Evolutionary conservation across 2,329 filamentous ascomycete species (phyloP).

Genomic region (Thelonectria olida): DNA sequence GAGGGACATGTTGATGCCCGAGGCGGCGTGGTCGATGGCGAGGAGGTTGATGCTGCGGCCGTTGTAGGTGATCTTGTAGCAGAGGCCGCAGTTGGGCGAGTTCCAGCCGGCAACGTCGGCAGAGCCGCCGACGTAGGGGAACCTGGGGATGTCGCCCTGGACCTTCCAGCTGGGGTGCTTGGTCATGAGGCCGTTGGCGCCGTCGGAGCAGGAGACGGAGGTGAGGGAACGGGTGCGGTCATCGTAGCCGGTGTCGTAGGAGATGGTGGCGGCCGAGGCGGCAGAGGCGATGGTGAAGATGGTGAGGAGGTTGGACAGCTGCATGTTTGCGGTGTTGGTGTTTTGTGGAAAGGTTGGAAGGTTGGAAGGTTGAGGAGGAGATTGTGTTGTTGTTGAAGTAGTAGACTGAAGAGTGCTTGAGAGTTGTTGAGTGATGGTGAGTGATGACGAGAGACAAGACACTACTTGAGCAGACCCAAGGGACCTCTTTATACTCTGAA

Average conservation of each 20-base stretch:
- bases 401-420: neutral
- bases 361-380: slow-evolving; percentile 1
- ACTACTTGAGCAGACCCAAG: slow-evolving; percentile 19
- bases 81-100: slow-evolving; percentile 65
- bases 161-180: slow-evolving; percentile 68
- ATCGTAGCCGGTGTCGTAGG: slow-evolving; percentile 79
- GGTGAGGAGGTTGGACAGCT: slow-evolving; percentile 52
- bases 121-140: slow-evolving; percentile 65
- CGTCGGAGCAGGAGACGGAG: slow-evolving; percentile 72
- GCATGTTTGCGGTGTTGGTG: slow-evolving; percentile 51
- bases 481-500: slow-evolving; percentile 33
- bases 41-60: slow-evolving; percentile 62
- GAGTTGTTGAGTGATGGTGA: slow-evolving; percentile 6
- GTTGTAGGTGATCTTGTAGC: slow-evolving; percentile 64
- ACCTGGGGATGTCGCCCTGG: slow-evolving; percentile 59
- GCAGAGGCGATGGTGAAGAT: slow-evolving; percentile 50
- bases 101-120: slow-evolving; percentile 64
- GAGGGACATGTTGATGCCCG: slow-evolving; percentile 65
- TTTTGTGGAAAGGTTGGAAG: slow-evolving; percentile 24
- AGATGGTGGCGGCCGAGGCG: slow-evolving; percentile 59
- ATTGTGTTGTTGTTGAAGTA: neutral
- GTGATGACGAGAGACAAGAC: neutral
- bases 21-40: slow-evolving; percentile 60
- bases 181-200: slow-evolving; percentile 71
- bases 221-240: slow-evolving; percentile 62